These are phyloP conservation scores for Fonsecaea multimorphosa DNA, from an alignment of 2,329 filamentous ascomycete species.

Conservation along the genomic window DNA sequence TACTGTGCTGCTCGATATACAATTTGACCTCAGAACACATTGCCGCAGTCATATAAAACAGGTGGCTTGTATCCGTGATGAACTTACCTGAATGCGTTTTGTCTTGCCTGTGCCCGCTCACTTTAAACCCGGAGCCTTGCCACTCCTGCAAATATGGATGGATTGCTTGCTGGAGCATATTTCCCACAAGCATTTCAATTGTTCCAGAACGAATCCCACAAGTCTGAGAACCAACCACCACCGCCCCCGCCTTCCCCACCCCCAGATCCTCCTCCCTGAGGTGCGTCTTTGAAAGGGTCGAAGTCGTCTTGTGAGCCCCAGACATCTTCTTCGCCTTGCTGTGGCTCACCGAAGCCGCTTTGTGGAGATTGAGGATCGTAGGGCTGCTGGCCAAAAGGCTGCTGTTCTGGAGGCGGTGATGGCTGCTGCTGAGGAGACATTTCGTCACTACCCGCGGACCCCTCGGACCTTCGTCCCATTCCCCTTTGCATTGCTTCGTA, in stretches of 20 bases:
- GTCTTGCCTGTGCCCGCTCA: background rate
- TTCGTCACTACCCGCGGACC: constrained; percentile 25
- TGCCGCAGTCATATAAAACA: background rate
- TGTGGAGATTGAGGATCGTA: constrained; percentile 43
- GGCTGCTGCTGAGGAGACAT: constrained; percentile 15
- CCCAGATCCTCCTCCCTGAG: constrained; percentile 41
- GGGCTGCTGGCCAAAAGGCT: constrained; percentile 27
- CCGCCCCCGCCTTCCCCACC: constrained; percentile 42
- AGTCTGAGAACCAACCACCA: constrained; percentile 40
- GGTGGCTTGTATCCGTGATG: background rate
- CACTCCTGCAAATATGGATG: background rate
- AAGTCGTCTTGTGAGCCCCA: constrained; percentile 44
- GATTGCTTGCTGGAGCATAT: background rate
- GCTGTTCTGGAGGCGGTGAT: constrained; percentile 21
- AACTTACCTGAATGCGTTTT: background rate
- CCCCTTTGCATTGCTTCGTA: constrained; percentile 68
- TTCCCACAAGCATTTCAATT: constrained; percentile 2
- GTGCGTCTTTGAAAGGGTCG: constrained; percentile 42
- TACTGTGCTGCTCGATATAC: background rate
- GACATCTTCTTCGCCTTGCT: constrained; percentile 44
- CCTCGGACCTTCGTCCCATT: constrained; percentile 44
- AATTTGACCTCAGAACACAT: background rate
- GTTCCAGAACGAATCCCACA: constrained; percentile 38
- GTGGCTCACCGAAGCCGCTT: constrained; percentile 31
- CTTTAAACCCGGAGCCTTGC: background rate